Conservation (phyloP, 768 basidiomycete genomes). For the Suillus hirtellus region DNA sequence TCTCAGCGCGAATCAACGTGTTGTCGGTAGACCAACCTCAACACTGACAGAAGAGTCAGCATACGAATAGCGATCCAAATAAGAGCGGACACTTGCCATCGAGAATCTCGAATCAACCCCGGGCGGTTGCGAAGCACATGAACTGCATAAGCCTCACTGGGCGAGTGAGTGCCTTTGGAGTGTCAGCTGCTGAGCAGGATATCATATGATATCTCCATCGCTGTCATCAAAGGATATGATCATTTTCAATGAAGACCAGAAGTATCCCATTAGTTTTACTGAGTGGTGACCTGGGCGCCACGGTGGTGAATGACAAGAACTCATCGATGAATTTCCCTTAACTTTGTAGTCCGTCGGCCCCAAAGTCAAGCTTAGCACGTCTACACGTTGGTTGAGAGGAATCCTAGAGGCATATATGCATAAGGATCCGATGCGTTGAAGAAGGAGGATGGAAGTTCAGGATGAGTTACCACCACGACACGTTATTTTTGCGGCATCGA, state of each 20-base stretch:
- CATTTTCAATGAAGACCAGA: background rate
- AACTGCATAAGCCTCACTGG: background rate
- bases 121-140: background rate
- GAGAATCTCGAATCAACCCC: background rate
- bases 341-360: too few species aligned
- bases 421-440: too few species aligned
- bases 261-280: background rate
- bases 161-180: background rate
- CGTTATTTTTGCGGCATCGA: background rate
- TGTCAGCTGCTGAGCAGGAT: background rate
- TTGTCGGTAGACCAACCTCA: background rate
- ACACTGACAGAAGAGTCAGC: background rate
- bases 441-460: too few species aligned
- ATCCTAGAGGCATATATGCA: background rate
- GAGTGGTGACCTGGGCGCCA: background rate
- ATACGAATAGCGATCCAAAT: background rate
- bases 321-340: too few species aligned
- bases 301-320: too few species aligned
- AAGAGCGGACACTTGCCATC: background rate
- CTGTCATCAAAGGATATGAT: background rate
- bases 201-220: background rate
- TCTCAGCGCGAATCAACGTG: background rate
- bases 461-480: background rate
- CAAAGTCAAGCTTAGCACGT: background rate
- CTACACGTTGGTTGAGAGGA: background rate